Conservation (phyloP, 1,284 basidiomycete genomes). For the Phellinidium pouzarii region DNA sequence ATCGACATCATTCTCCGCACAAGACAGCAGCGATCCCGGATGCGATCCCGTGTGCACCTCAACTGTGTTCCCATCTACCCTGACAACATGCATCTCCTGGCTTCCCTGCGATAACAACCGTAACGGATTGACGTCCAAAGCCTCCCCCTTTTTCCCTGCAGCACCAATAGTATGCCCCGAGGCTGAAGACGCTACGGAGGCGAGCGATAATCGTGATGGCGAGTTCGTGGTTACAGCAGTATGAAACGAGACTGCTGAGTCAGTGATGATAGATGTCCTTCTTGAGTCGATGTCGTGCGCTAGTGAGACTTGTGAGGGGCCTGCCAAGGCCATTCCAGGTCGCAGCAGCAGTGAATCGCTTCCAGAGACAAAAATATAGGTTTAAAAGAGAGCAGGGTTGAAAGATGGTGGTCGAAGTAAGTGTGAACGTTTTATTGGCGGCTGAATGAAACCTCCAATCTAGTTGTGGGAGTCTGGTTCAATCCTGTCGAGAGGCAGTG, state of each 20-base stretch:
- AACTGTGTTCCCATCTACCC: conserved; percentile 15
- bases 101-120: conserved; percentile 15
- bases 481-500: not conserved
- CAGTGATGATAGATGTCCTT: conserved; percentile 13
- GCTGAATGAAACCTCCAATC: not conserved
- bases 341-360: not conserved
- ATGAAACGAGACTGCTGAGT: conserved; percentile 15
- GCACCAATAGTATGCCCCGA: conserved; percentile 14
- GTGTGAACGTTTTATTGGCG: not conserved
- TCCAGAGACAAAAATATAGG: not conserved
- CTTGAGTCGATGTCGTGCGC: conserved; percentile 11
- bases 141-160: conserved; percentile 4
- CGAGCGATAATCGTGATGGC: conserved; percentile 11
- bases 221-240: conserved; percentile 14
- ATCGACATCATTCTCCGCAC: conserved; percentile 15
- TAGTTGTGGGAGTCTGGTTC: not conserved
- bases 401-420: not conserved
- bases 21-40: conserved; percentile 9
- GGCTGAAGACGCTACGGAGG: conserved; percentile 6
- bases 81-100: conserved; percentile 20
- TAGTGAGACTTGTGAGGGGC: conserved; percentile 11
- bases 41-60: conserved; percentile 15
- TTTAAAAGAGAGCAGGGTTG: not conserved
- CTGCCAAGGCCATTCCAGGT: conserved; percentile 8
- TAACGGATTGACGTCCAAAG: conserved; percentile 18